Percentiles rank a stretch among this genome's conserved stretches.
Evolutionary conservation across 768 basidiomycete genomes (phyloP).

Genomic region (Rhodosporidiobolus odoratus): DNA sequence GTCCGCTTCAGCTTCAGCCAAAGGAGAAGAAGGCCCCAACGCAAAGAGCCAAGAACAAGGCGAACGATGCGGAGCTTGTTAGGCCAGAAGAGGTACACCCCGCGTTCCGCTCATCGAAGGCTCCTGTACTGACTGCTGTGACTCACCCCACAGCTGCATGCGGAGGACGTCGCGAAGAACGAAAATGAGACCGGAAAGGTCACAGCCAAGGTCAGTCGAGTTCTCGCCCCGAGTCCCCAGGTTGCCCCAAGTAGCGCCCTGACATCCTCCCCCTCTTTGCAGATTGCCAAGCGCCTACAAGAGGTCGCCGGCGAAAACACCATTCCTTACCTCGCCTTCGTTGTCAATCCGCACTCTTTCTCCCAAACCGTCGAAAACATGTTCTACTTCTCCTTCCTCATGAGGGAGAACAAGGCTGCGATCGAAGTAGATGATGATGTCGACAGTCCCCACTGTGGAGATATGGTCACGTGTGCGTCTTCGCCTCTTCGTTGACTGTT

Average conservation of each 20-base stretch:
- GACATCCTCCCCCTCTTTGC: background rate
- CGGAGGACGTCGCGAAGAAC: slow-evolving; percentile 74
- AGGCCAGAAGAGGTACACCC: slow-evolving; percentile 63
- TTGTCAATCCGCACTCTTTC: slow-evolving; percentile 84
- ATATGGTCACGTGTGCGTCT: slow-evolving; percentile 34
- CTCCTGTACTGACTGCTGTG: background rate
- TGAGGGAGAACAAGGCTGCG: slow-evolving; percentile 41
- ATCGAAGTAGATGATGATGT: slow-evolving; percentile 56
- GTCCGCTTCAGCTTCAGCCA: slow-evolving; percentile 72
- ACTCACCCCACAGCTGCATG: slow-evolving; percentile 52
- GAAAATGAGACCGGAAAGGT: slow-evolving; percentile 88
- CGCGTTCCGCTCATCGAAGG: accelerated
- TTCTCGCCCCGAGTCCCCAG: background rate
- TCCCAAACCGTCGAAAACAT: slow-evolving; percentile 94
- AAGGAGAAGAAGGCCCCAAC: slow-evolving; percentile 38
- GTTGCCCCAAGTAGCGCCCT: background rate
- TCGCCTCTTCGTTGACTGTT: background rate
- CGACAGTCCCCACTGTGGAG: slow-evolving; percentile 42
- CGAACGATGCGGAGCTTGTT: slow-evolving; percentile 61
- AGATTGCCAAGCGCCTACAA: slow-evolving; percentile 63
- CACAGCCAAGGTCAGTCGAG: slow-evolving; percentile 59
- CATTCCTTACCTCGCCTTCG: slow-evolving; percentile 76
- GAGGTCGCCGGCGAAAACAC: slow-evolving; percentile 47
- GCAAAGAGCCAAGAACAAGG: slow-evolving; percentile 57
- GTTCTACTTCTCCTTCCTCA: slow-evolving; percentile 86